These are phyloP conservation scores for Mycocentrospora acerina DNA, from an alignment of 2,329 filamentous ascomycete genomes.

Conservation along the genomic window DNA sequence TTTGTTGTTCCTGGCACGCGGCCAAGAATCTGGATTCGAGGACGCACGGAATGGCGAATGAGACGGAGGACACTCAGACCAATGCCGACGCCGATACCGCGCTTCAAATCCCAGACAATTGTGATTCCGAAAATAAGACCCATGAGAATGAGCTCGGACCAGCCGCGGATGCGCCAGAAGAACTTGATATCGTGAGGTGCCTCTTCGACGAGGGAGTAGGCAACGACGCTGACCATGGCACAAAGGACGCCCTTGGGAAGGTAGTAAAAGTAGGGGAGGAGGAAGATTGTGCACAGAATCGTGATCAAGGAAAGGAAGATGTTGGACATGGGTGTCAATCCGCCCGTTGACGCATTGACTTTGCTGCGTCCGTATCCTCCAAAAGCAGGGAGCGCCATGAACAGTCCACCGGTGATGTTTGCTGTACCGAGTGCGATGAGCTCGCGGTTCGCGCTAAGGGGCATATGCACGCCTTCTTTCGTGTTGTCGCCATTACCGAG, in stretches of 20 bases:
- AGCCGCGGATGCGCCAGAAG: conserved; percentile 82
- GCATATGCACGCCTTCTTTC: conserved; percentile 72
- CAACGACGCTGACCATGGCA: conserved; percentile 92
- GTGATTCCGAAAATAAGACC: conserved; percentile 85
- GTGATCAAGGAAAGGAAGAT: conserved; percentile 83
- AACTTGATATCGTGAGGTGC: conserved; percentile 89
- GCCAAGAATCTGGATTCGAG: conserved; percentile 93
- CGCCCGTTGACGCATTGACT: conserved; percentile 89
- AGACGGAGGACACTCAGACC: conserved; percentile 87
- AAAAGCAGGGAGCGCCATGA: conserved; percentile 91
- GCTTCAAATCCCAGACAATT: conserved; percentile 89
- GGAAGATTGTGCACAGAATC: conserved; percentile 74
- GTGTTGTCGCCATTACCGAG: conserved; percentile 56
- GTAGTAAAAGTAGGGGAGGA: conserved; percentile 92
- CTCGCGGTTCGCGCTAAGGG: conserved; percentile 87
- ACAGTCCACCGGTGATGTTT: conserved; percentile 88
- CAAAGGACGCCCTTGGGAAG: conserved; percentile 95
- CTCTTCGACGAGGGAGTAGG: conserved; percentile 92
- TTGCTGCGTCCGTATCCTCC: conserved; percentile 96
- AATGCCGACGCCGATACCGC: conserved; percentile 92
- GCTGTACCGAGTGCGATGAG: conserved; percentile 87
- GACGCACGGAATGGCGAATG: conserved; percentile 85
- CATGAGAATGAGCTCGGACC: conserved; percentile 86
- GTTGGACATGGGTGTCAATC: conserved; percentile 90
- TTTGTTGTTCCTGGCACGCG: conserved; percentile 76